These are phyloP conservation scores for Sporobolomyces roseus DNA, from an alignment of 768 basidiomycete species.

Conservation along the genomic window DNA sequence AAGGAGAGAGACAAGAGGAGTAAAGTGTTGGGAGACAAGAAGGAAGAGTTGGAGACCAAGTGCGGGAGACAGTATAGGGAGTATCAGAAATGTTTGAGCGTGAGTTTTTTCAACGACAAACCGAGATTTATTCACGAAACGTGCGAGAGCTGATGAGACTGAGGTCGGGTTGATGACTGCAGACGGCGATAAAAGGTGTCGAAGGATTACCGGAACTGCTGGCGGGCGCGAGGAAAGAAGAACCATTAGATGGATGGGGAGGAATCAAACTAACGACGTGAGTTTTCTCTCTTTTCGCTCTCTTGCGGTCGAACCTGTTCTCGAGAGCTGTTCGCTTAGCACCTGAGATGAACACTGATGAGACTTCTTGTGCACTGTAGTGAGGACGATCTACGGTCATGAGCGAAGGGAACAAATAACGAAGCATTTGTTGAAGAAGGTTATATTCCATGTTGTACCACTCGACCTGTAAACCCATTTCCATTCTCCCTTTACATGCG, in stretches of 20 bases:
- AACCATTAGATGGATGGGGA: slow-evolving; percentile 58
- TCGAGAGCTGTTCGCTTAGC: too few species aligned
- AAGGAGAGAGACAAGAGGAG: slow-evolving; percentile 25
- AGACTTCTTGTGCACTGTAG: neutral
- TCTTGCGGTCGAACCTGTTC: neutral
- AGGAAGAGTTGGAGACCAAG: slow-evolving; percentile 77
- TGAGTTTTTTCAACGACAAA: slow-evolving; percentile 49
- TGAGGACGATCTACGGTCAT: slow-evolving; percentile 9
- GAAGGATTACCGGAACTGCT: slow-evolving; percentile 72
- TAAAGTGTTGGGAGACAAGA: slow-evolving; percentile 65
- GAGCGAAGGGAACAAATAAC: neutral
- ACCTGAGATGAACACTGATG: neutral
- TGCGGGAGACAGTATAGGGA: slow-evolving; percentile 78
- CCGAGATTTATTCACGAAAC: neutral
- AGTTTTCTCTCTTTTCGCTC: neutral
- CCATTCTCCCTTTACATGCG: too few species aligned
- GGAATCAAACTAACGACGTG: slow-evolving; percentile 38
- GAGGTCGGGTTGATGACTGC: neutral
- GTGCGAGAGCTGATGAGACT: neutral
- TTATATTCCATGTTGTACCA: neutral
- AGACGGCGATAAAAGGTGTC: slow-evolving; percentile 72
- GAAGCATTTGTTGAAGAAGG: neutral
- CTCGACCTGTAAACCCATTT: too few species aligned
- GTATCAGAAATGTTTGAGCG: slow-evolving; percentile 79
- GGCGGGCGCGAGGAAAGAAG: slow-evolving; percentile 73